These are phyloP conservation scores for Chlamydomonas schloesseri DNA, from an alignment of 139 green algal genomes.

Conservation along the genomic window DNA sequence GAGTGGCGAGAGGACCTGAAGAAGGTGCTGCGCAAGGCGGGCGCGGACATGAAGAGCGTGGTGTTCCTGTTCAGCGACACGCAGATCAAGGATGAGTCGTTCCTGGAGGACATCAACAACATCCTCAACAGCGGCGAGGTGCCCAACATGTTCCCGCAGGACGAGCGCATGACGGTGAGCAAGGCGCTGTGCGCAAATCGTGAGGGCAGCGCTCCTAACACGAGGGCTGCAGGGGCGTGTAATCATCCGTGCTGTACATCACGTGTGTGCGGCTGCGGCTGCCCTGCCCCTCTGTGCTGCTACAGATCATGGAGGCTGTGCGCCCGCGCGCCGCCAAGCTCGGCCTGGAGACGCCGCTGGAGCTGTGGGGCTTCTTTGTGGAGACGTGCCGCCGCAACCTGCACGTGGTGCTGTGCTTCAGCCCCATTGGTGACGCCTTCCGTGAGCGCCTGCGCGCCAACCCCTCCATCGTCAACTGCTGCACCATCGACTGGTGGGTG, in stretches of 20 bases:
- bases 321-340: constrained; percentile 67
- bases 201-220: too few species aligned
- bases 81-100: constrained; percentile 85
- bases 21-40: constrained; percentile 60
- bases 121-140: constrained; percentile 85
- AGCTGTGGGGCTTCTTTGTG: constrained; percentile 84
- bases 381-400: constrained; percentile 69
- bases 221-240: too few species aligned
- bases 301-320: constrained; percentile 78
- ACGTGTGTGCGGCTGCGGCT: too few species aligned
- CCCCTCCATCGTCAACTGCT: constrained; percentile 87
- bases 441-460: constrained; percentile 79
- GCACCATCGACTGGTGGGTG: constrained; percentile 82
- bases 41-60: constrained; percentile 59
- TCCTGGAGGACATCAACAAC: constrained; percentile 90
- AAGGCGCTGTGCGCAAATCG: too few species aligned
- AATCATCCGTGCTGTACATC: too few species aligned
- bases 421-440: constrained; percentile 78
- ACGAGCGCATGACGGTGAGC: constrained; percentile 63
- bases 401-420: constrained; percentile 82
- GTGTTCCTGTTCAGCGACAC: constrained; percentile 84
- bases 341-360: constrained; percentile 79
- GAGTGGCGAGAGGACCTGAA: constrained; percentile 87
- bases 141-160: constrained; percentile 82
- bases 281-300: too few species aligned